A percentile compares a stretch with the other conserved stretches of the same genome.
Evolutionary conservation across 179 eudicot species (phyloP).

Genomic region (Drosera spatulata): DNA sequence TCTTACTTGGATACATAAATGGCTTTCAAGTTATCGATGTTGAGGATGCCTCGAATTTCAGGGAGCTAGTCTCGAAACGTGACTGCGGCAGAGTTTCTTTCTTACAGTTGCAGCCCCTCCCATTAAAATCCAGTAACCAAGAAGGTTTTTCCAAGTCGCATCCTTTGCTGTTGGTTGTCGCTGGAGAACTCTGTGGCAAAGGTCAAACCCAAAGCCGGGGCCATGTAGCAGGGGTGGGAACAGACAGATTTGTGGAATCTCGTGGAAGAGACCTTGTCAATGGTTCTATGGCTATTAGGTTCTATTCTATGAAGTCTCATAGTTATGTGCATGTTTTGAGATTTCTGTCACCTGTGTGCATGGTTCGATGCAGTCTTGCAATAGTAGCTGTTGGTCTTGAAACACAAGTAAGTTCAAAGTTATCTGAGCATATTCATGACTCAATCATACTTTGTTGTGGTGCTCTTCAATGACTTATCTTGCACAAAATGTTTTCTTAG

Average conservation of each 20-base stretch:
- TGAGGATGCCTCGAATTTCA: constrained; percentile 57
- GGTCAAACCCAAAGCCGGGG: constrained; percentile 24
- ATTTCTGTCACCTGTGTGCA: constrained; percentile 58
- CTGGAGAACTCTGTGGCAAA: constrained; percentile 32
- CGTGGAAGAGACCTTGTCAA: constrained; percentile 20
- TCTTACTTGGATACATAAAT: constrained; percentile 56
- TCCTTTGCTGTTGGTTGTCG: constrained; percentile 67
- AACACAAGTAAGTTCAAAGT: constrained; percentile 36
- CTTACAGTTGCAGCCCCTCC: constrained; percentile 56
- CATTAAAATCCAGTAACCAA: constrained; percentile 23
- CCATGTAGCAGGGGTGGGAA: constrained; percentile 5
- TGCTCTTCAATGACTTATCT: too few relatives aligned
- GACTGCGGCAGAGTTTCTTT: constrained; percentile 56
- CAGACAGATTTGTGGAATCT: constrained; percentile 29
- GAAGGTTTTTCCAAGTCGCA: constrained; percentile 36
- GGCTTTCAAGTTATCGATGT: constrained; percentile 77
- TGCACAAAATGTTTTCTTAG: too few relatives aligned
- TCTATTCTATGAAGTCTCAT: constrained; percentile 61
- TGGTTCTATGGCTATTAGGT: constrained; percentile 56
- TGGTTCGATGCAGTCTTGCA: constrained; percentile 68
- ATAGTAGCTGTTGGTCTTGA: constrained; percentile 68
- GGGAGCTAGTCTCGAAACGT: constrained; percentile 60
- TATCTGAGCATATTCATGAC: too few relatives aligned
- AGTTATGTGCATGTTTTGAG: constrained; percentile 53
- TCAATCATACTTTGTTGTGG: too few relatives aligned